A percentile compares a stretch with the other conserved stretches of the same genome.
phyloP scores from a whole-genome alignment of 495 filamentous ascomycete genomes.

The Penicillium longicatenatum region DNA sequence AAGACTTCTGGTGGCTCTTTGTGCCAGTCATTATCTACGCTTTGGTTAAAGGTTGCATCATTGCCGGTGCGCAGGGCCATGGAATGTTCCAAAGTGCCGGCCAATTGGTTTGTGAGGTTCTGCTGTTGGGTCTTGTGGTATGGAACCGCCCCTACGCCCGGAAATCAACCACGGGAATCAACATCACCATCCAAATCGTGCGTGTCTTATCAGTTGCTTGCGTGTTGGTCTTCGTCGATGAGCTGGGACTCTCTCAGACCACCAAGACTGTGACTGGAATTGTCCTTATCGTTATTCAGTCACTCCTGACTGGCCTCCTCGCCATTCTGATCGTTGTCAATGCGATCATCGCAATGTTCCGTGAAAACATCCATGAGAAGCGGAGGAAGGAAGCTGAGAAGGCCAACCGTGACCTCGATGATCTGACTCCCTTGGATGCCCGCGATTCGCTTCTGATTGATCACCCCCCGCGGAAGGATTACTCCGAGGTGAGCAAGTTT shows the following conservation, averaged over 20 bases:
- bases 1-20: slow-evolving; percentile 95
- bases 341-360: slow-evolving; percentile 76
- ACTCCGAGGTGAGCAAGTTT: slow-evolving; percentile 51
- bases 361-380: slow-evolving; percentile 86
- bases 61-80: slow-evolving; percentile 85
- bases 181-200: slow-evolving; percentile 91
- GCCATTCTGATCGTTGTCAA: slow-evolving; percentile 92
- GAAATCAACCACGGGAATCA: slow-evolving; percentile 86
- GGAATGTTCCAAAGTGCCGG: slow-evolving; percentile 78
- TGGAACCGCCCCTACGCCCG: slow-evolving; percentile 87
- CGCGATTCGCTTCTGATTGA: slow-evolving; percentile 86
- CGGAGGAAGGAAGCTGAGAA: slow-evolving; percentile 88
- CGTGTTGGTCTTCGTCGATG: slow-evolving; percentile 90
- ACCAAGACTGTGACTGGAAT: slow-evolving; percentile 95
- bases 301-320: slow-evolving; percentile 76
- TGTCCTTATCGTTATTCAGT: slow-evolving; percentile 87
- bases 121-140: slow-evolving; percentile 69
- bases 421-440: slow-evolving; percentile 85
- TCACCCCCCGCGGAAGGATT: slow-evolving; percentile 40
- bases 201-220: slow-evolving; percentile 88
- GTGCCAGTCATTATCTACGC: slow-evolving; percentile 90
- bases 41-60: slow-evolving; percentile 84
- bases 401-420: slow-evolving; percentile 77
- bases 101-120: slow-evolving; percentile 77
- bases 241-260: slow-evolving; percentile 86